Conservation (phyloP, 108 stramenopile species). For the Skeletonema menzelii region DNA sequence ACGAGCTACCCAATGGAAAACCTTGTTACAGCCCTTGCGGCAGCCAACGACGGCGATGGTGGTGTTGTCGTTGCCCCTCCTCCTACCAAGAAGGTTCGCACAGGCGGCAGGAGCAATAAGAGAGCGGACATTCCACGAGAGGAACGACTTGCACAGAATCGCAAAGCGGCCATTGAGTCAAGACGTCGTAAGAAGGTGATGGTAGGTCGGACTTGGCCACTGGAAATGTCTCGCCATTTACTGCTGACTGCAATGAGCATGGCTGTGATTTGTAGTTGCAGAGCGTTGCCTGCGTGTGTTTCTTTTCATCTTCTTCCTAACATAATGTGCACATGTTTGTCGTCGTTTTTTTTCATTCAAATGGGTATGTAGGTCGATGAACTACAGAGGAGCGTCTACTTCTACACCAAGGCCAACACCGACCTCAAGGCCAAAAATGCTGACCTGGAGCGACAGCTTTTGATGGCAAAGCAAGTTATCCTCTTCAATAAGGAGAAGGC, state of each 20-base stretch:
- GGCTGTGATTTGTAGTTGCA: not conserved
- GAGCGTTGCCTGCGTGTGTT: not conserved
- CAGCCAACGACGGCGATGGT: not conserved
- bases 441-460: slow-evolving; percentile 62
- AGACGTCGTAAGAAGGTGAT: slow-evolving; percentile 83
- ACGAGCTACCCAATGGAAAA: not conserved
- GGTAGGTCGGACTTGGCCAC: slow-evolving; percentile 7
- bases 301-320: not conserved
- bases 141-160: slow-evolving; percentile 82
- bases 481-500: slow-evolving; percentile 14
- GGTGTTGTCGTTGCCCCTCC: not conserved
- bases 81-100: slow-evolving; percentile 4
- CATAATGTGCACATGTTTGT: not conserved
- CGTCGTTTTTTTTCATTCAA: too few species aligned
- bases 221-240: not conserved
- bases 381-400: slow-evolving; percentile 76
- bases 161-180: slow-evolving; percentile 82
- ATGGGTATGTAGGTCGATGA: slow-evolving; percentile 62
- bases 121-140: slow-evolving; percentile 36
- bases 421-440: slow-evolving; percentile 76
- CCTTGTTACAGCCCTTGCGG: not conserved
- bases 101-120: not conserved
- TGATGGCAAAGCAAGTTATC: slow-evolving; percentile 67
- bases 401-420: slow-evolving; percentile 75
- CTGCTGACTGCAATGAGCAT: not conserved